phyloP scores from a whole-genome alignment of 1,139 yeast species.

The Maudiozyma humilis region DNA sequence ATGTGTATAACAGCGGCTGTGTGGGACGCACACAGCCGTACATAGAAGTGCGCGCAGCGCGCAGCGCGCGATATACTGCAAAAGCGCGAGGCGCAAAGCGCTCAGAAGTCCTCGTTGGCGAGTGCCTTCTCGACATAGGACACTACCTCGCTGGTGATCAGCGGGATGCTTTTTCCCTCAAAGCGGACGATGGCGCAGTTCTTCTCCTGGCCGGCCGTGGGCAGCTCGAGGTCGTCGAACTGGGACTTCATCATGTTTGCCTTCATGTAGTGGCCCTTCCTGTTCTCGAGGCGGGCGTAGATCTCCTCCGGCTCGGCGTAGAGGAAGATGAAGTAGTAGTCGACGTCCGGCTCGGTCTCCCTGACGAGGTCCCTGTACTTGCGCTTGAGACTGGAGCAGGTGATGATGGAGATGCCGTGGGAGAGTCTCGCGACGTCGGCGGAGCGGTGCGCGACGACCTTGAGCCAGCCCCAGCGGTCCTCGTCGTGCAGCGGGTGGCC shows the following conservation, averaged over 20 bases:
- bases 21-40: no score
- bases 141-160: slow-evolving; percentile 35
- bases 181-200: slow-evolving; percentile 28
- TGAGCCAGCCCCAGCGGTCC: slow-evolving; percentile 88
- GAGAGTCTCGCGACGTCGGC: slow-evolving; percentile 26
- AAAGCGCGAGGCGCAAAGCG: no score
- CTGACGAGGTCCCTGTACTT: slow-evolving; percentile 57
- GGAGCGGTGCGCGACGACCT: slow-evolving; percentile 39
- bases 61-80: no score
- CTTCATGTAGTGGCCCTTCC: slow-evolving; percentile 82
- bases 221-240: slow-evolving; percentile 64
- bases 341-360: slow-evolving; percentile 32
- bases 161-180: slow-evolving; percentile 36
- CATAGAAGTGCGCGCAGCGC: no score
- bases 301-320: slow-evolving; percentile 58
- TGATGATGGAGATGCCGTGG: slow-evolving; percentile 44
- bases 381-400: slow-evolving; percentile 80
- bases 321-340: slow-evolving; percentile 56
- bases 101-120: not conserved
- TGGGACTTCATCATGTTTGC: slow-evolving; percentile 75
- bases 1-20: no score
- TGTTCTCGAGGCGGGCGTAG: slow-evolving; percentile 45
- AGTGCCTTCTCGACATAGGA: slow-evolving; percentile 14
- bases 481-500: slow-evolving; percentile 80
- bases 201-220: slow-evolving; percentile 36